Evolutionary conservation across 768 basidiomycete species (phyloP).

Genomic region (Erythrobasidium yunnanense): DNA sequence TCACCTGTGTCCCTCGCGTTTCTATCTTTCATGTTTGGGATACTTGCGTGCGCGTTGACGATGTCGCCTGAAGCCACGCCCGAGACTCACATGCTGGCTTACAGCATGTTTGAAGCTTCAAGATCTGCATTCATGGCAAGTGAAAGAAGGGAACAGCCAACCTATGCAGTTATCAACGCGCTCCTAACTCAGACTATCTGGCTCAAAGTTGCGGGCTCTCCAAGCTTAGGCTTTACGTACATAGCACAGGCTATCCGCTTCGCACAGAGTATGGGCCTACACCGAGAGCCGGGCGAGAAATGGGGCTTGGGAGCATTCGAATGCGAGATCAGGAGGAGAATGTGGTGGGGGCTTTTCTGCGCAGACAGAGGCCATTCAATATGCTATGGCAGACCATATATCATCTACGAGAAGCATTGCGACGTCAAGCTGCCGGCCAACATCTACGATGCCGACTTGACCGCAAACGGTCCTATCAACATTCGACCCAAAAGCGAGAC

Average conservation of each 20-base stretch:
- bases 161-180: constrained; percentile 17
- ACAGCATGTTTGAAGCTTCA: constrained; percentile 11
- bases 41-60: constrained; percentile 3
- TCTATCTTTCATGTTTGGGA: constrained; percentile 8
- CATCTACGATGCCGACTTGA: constrained; percentile 23
- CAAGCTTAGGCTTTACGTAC: constrained; percentile 18
- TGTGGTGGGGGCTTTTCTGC: constrained; percentile 21
- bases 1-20: constrained; percentile 1
- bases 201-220: constrained; percentile 19
- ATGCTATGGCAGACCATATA: constrained; percentile 23
- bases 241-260: constrained; percentile 20
- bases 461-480: constrained; percentile 18
- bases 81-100: background rate
- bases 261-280: constrained; percentile 17
- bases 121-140: constrained; percentile 17
- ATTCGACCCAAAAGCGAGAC: background rate
- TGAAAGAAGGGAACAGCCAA: constrained; percentile 22
- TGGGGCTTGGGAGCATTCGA: constrained; percentile 10
- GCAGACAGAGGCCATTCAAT: background rate
- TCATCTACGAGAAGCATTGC: constrained; percentile 19
- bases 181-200: constrained; percentile 4
- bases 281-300: constrained; percentile 19
- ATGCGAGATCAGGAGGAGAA: constrained; percentile 17
- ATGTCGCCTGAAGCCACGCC: background rate
- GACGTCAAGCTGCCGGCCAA: constrained; percentile 28